Evolutionary conservation across 192 early-diverging fungal genomes (phyloP).

Genomic region (Phlyctochytrium arcticum): DNA sequence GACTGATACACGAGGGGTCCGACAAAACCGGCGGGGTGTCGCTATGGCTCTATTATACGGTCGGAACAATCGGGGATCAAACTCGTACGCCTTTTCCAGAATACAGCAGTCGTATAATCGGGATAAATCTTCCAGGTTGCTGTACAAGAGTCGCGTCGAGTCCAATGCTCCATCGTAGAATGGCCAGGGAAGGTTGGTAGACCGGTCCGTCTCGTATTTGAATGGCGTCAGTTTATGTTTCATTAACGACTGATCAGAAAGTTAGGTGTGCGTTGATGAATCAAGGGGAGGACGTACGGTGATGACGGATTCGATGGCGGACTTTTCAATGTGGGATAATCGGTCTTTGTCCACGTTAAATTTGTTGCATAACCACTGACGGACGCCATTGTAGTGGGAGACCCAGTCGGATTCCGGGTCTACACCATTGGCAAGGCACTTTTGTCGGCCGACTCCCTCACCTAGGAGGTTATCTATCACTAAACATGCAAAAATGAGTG

Average conservation of each 20-base stretch:
- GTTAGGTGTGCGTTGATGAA: neutral
- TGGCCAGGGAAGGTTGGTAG: neutral
- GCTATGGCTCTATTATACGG: neutral
- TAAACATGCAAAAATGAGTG: no score
- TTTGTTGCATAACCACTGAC: neutral
- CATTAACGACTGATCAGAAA: neutral
- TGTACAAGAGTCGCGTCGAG: neutral
- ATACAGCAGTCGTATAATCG: neutral
- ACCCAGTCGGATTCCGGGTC: conserved; percentile 9
- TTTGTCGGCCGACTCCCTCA: no score
- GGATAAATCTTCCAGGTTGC: conserved; percentile 13
- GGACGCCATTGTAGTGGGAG: neutral
- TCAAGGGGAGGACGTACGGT: neutral
- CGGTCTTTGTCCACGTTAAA: neutral
- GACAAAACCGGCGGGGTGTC: conserved; percentile 8
- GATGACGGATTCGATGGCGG: neutral
- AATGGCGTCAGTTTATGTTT: neutral
- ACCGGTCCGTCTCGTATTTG: neutral
- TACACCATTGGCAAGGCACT: neutral
- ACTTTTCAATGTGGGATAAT: conserved; percentile 1
- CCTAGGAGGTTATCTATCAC: no score
- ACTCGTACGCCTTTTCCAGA: conserved; percentile 8
- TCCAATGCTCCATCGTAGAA: conserved; percentile 5
- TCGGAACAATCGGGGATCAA: conserved; percentile 5
- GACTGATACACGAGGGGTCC: conserved; percentile 5